Base-by-base conservation (phyloP, 2,329 filamentous ascomycete species). In the Acrodontium crateriforme region DNA sequence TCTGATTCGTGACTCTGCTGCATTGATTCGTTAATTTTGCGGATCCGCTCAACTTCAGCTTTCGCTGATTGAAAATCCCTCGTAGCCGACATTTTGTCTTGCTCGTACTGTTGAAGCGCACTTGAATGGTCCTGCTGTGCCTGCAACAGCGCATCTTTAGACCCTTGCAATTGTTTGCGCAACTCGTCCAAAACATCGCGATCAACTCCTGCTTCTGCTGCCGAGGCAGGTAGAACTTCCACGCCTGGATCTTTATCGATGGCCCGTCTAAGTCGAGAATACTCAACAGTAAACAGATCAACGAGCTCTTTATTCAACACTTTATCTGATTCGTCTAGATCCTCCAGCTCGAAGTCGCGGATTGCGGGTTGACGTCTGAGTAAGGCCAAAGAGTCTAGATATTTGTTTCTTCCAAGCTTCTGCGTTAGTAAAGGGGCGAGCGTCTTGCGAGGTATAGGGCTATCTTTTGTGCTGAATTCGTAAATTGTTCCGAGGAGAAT, bases 381-480 rank as follows among this genome's bases (percentile, higher is more conserved):
- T 37, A 76, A 78, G 14, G 69, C 72, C 20, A 98, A 66, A 36
- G 76, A 76, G 52, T 91, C 79, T 30, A 91, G 71, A 48, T 93
- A 98, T 44, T 77, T 76, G 43, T 93, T 84, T 40, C 85, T 74
- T 20, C 84, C 82, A 44, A 95, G 68, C 32, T 77, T 73, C 24
- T 77, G 73, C 16, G 71, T 65, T 18, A 98, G 62, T 16, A 94
- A 69, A 14, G 78, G 73, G 45, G 92, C 80, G 24, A 98, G 60
- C 7, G 78, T 85, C 14, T 74, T 66, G 35, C 89, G 70, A 5
- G 87, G 71, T 28, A 98, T 77, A 0, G 89, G 83, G 0, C 87
- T 95, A 54, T 98, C 89, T 50, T 92, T 93, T 1, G 87, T 94
- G 7, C 87, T 95, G 47, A 95, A 98, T 47, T 98, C 89, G 50